These are phyloP conservation scores for Daldinia caldariorum DNA, from an alignment of 495 filamentous ascomycete genomes.

Conservation along the genomic window DNA sequence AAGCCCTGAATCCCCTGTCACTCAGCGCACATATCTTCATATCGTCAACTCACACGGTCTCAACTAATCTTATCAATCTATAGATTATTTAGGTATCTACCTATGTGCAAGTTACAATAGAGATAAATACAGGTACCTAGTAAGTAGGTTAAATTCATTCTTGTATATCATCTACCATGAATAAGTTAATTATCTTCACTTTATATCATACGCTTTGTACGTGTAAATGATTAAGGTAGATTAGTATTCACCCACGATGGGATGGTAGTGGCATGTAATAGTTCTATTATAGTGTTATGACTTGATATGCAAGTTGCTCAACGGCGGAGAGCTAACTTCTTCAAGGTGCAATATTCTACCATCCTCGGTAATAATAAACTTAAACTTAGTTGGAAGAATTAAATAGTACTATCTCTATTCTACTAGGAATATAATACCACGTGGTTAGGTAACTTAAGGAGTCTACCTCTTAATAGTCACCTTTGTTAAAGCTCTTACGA, in stretches of 20 bases:
- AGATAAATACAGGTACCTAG: too few species aligned
- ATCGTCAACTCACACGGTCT: not conserved
- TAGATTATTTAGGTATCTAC: not conserved
- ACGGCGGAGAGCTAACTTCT: not conserved
- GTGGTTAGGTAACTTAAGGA: too few species aligned
- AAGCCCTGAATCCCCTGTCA: not conserved
- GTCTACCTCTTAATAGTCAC: too few species aligned
- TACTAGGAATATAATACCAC: not conserved
- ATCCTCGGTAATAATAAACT: not conserved
- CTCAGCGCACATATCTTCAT: conserved; percentile 7
- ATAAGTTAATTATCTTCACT: too few species aligned
- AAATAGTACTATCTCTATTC: not conserved
- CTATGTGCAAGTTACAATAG: not conserved
- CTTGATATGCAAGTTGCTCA: not conserved
- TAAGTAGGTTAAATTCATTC: too few species aligned
- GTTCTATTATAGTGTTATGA: not conserved
- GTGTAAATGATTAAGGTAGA: too few species aligned
- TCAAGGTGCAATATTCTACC: not conserved
- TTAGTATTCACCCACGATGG: too few species aligned
- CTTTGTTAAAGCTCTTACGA: too few species aligned
- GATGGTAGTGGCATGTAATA: not conserved
- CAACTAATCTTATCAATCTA: conserved; percentile 7
- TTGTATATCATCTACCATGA: too few species aligned
- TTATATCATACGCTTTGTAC: too few species aligned
- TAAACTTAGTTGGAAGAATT: not conserved